Conservation (phyloP, 306 rosid genomes). For the Prunus mongolica region DNA sequence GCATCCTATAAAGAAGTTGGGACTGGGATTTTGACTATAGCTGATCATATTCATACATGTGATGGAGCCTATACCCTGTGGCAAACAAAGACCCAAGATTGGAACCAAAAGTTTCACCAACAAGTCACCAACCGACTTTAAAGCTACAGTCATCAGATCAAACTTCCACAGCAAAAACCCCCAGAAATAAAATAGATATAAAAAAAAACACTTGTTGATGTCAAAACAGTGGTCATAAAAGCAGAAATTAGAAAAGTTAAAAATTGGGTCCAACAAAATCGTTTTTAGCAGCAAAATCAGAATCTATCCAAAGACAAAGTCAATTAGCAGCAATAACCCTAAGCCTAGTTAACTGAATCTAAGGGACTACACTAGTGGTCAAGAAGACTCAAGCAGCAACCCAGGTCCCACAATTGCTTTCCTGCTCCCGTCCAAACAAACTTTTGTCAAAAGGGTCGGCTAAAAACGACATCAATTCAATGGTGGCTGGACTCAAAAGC, state of each 20-base stretch:
- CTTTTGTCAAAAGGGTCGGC: conserved; percentile 29
- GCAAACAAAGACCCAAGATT: neutral
- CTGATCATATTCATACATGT: neutral
- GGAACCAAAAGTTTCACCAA: neutral
- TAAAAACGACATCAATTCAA: neutral
- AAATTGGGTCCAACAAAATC: neutral
- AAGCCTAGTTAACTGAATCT: neutral
- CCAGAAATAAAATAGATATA: neutral
- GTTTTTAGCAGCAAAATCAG: neutral
- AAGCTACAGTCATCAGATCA: neutral
- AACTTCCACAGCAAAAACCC: neutral
- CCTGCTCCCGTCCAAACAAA: conserved; percentile 10
- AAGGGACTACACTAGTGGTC: neutral
- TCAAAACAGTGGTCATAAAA: neutral
- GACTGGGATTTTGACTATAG: too few species aligned
- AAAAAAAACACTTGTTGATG: neutral
- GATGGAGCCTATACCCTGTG: neutral
- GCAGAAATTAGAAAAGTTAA: neutral
- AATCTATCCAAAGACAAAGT: neutral
- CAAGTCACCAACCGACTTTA: neutral
- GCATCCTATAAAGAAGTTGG: neutral
- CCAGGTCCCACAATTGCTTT: conserved; percentile 14
- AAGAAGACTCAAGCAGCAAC: neutral
- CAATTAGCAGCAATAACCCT: neutral
- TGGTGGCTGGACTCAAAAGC: conserved; percentile 1